phyloP scores from a whole-genome alignment of 805 yeast species.

The Yarrowia porcina region DNA sequence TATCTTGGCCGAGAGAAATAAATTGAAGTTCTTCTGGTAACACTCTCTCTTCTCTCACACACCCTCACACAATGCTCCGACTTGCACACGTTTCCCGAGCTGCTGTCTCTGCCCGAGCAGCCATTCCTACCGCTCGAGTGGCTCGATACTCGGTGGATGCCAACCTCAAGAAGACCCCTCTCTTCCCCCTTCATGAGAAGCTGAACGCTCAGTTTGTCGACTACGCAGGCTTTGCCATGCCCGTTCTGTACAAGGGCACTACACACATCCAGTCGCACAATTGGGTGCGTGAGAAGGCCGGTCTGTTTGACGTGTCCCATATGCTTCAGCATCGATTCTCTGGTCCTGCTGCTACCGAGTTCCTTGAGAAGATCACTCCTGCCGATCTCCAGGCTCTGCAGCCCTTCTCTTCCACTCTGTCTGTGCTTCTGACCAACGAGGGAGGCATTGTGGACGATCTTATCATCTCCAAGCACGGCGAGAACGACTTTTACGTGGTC shows the following conservation, averaged over 20 bases:
- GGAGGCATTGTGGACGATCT: constrained; percentile 95
- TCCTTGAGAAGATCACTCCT: constrained; percentile 83
- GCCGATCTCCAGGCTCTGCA: constrained; percentile 63
- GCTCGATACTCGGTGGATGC: constrained; percentile 2
- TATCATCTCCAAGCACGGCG: constrained; percentile 78
- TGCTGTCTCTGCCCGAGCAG: neutral
- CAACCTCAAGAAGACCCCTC: constrained; percentile 57
- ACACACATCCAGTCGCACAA: constrained; percentile 88
- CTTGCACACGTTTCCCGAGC: neutral
- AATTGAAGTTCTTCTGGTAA: too few relatives aligned
- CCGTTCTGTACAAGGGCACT: constrained; percentile 80
- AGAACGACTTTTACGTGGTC: constrained; percentile 73
- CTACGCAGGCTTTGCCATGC: constrained; percentile 96
- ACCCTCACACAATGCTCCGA: constrained; percentile 5
- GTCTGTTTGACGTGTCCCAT: constrained; percentile 94
- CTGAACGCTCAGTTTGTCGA: constrained; percentile 90
- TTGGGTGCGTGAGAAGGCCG: constrained; percentile 87
- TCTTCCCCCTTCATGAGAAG: constrained; percentile 72
- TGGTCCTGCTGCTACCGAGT: constrained; percentile 64
- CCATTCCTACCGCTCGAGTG: neutral
- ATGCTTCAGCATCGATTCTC: constrained; percentile 85
- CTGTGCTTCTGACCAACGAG: constrained; percentile 65
- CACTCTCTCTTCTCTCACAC: too few relatives aligned
- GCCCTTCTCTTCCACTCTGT: constrained; percentile 63
- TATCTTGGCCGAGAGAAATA: neutral